phyloP scores from a whole-genome alignment of 768 basidiomycete species.

The Auricularia heimuer region DNA sequence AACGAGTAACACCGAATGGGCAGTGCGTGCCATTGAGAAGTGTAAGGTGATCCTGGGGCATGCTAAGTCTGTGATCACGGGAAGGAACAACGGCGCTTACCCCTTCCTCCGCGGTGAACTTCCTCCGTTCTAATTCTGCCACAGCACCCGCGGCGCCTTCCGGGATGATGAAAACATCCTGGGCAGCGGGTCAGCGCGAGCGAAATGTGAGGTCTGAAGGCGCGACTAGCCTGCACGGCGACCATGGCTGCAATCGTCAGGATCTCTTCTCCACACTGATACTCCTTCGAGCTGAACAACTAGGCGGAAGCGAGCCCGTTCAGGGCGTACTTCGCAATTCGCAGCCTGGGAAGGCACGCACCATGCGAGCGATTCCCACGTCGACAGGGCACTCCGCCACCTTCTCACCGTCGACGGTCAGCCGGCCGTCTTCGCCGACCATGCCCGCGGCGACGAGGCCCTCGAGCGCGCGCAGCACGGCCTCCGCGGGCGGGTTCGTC shows the following conservation, averaged over 20 bases:
- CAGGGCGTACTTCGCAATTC: background rate
- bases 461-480: slow-evolving; percentile 77
- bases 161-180: slow-evolving; percentile 88
- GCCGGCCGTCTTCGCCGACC: slow-evolving; percentile 68
- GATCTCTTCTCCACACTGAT: slow-evolving; percentile 89
- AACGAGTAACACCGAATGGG: background rate
- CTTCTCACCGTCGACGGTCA: slow-evolving; percentile 69
- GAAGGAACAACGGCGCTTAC: slow-evolving; percentile 32
- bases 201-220: background rate
- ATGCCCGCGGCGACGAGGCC: slow-evolving; percentile 72
- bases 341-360: slow-evolving; percentile 25
- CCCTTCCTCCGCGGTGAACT: slow-evolving; percentile 98
- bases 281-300: slow-evolving; percentile 80
- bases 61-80: background rate
- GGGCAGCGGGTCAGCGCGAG: slow-evolving; percentile 1
- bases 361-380: slow-evolving; percentile 89
- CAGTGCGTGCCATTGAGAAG: slow-evolving; percentile 66
- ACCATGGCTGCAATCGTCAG: slow-evolving; percentile 95
- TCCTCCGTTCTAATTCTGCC: slow-evolving; percentile 85
- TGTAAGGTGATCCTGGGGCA: slow-evolving; percentile 79
- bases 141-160: slow-evolving; percentile 78
- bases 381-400: slow-evolving; percentile 94
- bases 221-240: slow-evolving; percentile 59
- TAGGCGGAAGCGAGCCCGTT: slow-evolving; percentile 20
- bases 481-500: slow-evolving; percentile 76